phyloP scores from a whole-genome alignment of 805 yeast species.

The Wickerhamiella siamensis region DNA sequence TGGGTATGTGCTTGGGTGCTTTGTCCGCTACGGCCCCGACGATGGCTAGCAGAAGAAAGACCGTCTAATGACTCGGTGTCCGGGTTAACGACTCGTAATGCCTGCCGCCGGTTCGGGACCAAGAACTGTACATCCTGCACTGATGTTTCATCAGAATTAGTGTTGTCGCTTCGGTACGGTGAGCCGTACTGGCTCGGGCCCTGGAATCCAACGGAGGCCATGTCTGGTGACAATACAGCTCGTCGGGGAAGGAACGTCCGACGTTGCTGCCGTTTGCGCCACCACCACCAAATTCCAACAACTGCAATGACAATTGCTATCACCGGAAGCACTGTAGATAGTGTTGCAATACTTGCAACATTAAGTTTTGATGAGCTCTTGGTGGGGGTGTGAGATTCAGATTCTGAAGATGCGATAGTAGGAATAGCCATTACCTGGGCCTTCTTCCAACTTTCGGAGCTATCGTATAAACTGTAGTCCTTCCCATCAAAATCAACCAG shows the following conservation, averaged over 20 bases:
- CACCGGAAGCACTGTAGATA: constrained; percentile 34
- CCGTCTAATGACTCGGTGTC: constrained; percentile 6
- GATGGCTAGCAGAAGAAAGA: not conserved
- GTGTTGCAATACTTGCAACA: constrained; percentile 29
- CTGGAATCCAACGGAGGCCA: not conserved
- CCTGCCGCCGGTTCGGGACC: constrained; percentile 12
- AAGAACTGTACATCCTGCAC: constrained; percentile 9
- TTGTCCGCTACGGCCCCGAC: not conserved
- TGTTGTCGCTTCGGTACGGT: not conserved
- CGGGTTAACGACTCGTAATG: constrained; percentile 16
- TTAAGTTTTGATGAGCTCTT: constrained; percentile 19
- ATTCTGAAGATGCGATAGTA: constrained; percentile 14
- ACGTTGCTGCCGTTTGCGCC: constrained; percentile 18
- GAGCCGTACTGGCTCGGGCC: not conserved
- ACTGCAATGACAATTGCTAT: constrained; percentile 26
- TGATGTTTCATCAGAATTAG: not conserved
- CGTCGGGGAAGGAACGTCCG: constrained; percentile 12
- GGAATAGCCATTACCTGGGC: constrained; percentile 8
- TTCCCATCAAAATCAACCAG: constrained; percentile 4
- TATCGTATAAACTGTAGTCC: constrained; percentile 2
- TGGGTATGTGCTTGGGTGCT: not conserved
- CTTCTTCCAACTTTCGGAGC: not conserved
- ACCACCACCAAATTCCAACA: constrained; percentile 21
- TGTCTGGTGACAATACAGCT: constrained; percentile 6
- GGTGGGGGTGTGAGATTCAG: constrained; percentile 9